These are phyloP conservation scores for Vigna radiata DNA, from an alignment of 306 rosid species.

Conservation along the genomic window DNA sequence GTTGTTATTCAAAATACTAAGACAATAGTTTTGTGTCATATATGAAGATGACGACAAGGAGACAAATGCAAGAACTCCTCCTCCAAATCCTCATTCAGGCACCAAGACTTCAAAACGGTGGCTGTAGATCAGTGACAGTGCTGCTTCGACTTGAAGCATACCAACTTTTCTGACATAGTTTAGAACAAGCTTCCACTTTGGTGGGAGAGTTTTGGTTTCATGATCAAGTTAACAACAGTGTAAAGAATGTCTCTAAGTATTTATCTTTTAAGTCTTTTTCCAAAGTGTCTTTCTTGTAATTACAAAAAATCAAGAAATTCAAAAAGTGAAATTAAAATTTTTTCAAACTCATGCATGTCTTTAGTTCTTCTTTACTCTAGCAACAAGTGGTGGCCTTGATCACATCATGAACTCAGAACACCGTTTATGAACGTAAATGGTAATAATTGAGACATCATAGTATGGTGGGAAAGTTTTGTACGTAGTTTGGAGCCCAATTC, in stretches of 20 bases:
- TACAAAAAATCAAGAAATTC: conserved; percentile 21
- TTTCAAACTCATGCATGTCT: neutral
- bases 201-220: conserved; percentile 36
- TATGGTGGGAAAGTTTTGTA: neutral
- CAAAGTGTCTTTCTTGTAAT: conserved; percentile 27
- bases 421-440: neutral
- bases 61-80: conserved; percentile 82
- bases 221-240: conserved; percentile 22
- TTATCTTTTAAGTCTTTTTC: conserved; percentile 2
- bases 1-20: conserved; percentile 12
- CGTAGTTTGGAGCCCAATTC: neutral
- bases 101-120: conserved; percentile 60
- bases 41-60: conserved; percentile 63
- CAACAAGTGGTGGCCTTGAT: too few species aligned
- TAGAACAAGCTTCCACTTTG: conserved; percentile 43
- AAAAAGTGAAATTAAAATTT: neutral
- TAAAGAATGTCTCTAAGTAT: neutral
- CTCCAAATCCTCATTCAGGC: conserved; percentile 63
- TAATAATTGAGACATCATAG: neutral
- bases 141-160: conserved; percentile 74
- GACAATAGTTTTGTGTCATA: conserved; percentile 19
- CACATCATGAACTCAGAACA: neutral
- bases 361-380: too few species aligned
- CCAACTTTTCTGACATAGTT: conserved; percentile 45
- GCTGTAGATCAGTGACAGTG: conserved; percentile 47